Evolutionary conservation across 371 early-diverging fungal genomes (phyloP), one percentile per base, ranked within the genome.

Genomic region (Ecytonucleospora hepatopenaei): DNA sequence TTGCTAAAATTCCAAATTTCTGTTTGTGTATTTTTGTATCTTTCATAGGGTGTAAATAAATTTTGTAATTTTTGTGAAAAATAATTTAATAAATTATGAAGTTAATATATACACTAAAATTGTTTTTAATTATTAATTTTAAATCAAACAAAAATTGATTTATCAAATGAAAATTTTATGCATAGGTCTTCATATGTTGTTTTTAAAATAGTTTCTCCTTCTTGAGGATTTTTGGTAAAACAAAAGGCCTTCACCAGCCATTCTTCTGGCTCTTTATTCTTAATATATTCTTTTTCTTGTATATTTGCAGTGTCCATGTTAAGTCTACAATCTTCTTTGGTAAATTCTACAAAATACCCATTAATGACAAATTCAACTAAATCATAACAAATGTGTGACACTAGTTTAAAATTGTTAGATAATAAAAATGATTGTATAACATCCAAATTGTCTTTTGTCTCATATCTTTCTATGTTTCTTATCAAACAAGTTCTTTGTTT

Each of bases 1-100:
- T 87, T 61, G 82, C 85, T 62, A 88, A 88, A 57, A 98, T 84
- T 56, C 96, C 95, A 81, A 93, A 88, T 77, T 87, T 82, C 65
- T 77, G 80, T 15, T 57, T n/a, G n/a, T n/a, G n/a, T n/a, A n/a
- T n/a, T n/a, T n/a, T n/a, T n/a, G n/a, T n/a, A n/a, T n/a, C n/a
- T n/a, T n/a, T 30, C 72, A 72, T 72, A 17, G 33, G 56, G 35
- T 28, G 23, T 54, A 62, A 54, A 51, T n/a, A n/a, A n/a, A n/a
- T n/a, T n/a, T n/a, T n/a, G n/a, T 12, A 40, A 12, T 40, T 40
- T 40, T 40, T 17, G 5, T 40, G 5, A 40, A 5, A 40, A 40
- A 40, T 12, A 40, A 5, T 17, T 40, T 40, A 17, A 5, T 12
- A 40, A 40, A 40, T 12, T 40, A 17, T 5, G 12, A 12, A 40